A percentile compares a stretch with the other conserved stretches of the same genome.
Conservation (phyloP, 2,329 filamentous ascomycete species). For the Trichoderma endophyticum region DNA sequence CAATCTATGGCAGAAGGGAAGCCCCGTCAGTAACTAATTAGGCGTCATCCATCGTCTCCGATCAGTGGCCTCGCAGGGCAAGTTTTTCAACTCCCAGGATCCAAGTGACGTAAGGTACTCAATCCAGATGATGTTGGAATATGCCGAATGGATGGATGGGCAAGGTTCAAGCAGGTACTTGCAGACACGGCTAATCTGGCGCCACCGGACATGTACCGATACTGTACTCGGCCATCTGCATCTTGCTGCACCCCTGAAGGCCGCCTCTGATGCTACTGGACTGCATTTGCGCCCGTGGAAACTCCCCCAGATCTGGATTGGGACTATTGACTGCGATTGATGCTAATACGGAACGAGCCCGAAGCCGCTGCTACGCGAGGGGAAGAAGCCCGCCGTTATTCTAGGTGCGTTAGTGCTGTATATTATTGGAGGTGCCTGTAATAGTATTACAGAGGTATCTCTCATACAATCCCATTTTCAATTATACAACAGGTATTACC, state of each 20-base stretch:
- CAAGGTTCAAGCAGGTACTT: neutral
- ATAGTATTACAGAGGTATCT: neutral
- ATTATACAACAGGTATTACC: no score
- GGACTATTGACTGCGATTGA: neutral
- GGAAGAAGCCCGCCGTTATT: neutral
- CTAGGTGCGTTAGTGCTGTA: neutral
- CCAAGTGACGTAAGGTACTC: neutral
- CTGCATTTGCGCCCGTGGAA: neutral
- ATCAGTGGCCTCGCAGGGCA: neutral
- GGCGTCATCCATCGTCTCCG: neutral
- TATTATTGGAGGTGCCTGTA: neutral
- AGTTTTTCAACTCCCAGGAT: neutral
- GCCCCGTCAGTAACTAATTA: neutral
- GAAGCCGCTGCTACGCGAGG: neutral
- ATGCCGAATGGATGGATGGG: neutral
- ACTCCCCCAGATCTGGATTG: neutral
- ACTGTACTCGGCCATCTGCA: neutral
- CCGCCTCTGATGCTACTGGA: neutral
- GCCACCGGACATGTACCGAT: neutral
- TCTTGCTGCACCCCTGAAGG: neutral
- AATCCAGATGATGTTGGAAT: neutral
- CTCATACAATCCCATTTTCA: neutral
- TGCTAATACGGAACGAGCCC: conserved; percentile 1
- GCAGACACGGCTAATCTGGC: neutral
- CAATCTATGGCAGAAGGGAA: neutral